Percentiles rank a stretch among this genome's conserved stretches.
These are phyloP conservation scores for Telopea speciosissima DNA, from an alignment of 177 flowering plant genomes.

Conservation along the genomic window DNA sequence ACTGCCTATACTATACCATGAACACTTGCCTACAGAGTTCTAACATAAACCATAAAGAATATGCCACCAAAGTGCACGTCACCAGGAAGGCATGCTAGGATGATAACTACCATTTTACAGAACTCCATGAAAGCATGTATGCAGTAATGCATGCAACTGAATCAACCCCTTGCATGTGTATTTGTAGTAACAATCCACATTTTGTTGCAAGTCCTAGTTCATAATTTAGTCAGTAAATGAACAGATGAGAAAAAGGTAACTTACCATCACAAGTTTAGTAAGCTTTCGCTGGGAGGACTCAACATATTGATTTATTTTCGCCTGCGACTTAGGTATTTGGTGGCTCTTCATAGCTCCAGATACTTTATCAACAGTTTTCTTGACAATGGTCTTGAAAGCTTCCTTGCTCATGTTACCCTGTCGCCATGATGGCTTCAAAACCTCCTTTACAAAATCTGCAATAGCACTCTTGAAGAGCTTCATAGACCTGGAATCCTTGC, in stretches of 20 bases:
- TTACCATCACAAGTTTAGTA: conserved; percentile 93
- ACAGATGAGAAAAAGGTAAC: neutral
- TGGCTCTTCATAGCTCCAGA: conserved; percentile 85
- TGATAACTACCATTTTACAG: neutral
- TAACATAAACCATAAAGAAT: too few relatives aligned
- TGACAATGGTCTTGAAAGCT: conserved; percentile 95
- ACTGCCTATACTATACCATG: too few relatives aligned
- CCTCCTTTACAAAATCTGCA: conserved; percentile 93
- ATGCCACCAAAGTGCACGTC: too few relatives aligned
- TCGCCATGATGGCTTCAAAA: conserved; percentile 93
- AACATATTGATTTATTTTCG: conserved; percentile 77
- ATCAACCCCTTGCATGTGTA: neutral
- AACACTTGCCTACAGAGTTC: too few relatives aligned
- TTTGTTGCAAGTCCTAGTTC: neutral
- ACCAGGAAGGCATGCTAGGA: too few relatives aligned
- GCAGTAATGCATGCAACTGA: neutral
- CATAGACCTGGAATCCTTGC: conserved; percentile 73
- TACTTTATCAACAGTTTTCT: conserved; percentile 94
- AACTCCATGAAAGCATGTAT: neutral
- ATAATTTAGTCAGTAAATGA: conserved; percentile 1
- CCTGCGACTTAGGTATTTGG: conserved; percentile 79
- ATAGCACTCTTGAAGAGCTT: conserved; percentile 71
- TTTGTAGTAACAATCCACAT: neutral
- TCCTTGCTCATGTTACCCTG: conserved; percentile 99
- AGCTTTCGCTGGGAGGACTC: conserved; percentile 80